Evolutionary conservation across 306 rosid genomes (phyloP), one percentile per base, ranked within the genome.

Genomic region (Casuarina glauca): DNA sequence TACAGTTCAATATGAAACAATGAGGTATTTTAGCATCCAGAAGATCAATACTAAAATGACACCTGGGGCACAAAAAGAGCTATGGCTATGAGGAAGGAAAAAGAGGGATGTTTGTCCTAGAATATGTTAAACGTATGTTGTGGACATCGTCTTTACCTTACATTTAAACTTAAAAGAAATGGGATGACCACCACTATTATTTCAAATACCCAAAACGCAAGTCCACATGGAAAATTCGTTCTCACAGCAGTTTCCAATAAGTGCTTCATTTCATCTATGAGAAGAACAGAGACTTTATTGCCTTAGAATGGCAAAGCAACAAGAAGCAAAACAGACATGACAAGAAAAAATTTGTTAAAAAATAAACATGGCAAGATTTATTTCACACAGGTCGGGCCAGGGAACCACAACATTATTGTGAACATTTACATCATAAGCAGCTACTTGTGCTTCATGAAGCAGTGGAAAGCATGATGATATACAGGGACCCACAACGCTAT

Each of bases 321-420:
- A 80, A 80, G 68, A 17, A 69, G 13, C 11, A 20, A 69, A 64
- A 64, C 61, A 58, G 48, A 52, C 36, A 6, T 46, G 17, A 58
- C 49, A 75, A 26, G 74, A 66, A 42, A 11, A 32, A 19, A 9
- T 41, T 15, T 6, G 45, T 15, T 15, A 17, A 7, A 60, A 44
- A 54, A 69, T 38, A 32, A 49, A 15, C 8, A 48, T 3, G 72
- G 67, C 57, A 70, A 41, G 54, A 74, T 49, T 72, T 63, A 69
- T 86, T 75, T 43, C 69, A 58, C 74, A 74, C 68, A 54, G 51
- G 70, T 6, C 13, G 48, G 70, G 48, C 39, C 46, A 62, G 20
- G 69, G 5, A 63, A 19, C 69, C 44, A 15, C 43, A 38, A 15
- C 17, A 36, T 62, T 36, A 32, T 62, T 35, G 69, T 62, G 69